Base-by-base conservation (phyloP, 1,284 basidiomycete species). In the Acaromyces ingoldii region DNA sequence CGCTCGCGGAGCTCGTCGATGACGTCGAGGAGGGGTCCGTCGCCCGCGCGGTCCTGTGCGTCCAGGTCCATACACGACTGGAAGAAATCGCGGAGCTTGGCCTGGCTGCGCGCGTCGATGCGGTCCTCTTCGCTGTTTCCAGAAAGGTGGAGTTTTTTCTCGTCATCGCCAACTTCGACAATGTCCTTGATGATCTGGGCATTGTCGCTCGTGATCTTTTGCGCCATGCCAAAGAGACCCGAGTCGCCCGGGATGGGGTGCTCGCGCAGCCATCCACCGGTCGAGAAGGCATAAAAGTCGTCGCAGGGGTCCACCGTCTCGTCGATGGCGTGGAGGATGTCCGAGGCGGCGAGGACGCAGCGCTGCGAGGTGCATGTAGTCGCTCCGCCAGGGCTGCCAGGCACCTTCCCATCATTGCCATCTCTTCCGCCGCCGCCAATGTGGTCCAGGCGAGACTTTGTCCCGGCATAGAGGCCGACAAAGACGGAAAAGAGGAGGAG, bases 261-360 rank as follows among this genome's bases (percentile, higher is more conserved):
- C 3, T 56, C 17, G 4, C 53, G 59, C 24, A 57, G 64, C 66
- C 65, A 76, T 38, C 74, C 57, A 57, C 70, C 70, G 44, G 64
- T 68, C 15, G 89, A 84, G 77, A 87, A 98, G 59, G 86, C 82
- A 75, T 93, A 96, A 75, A 97, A 97, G 77, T 92, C 86, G 63
- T 96, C 88, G 77, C 93, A 98, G 0, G 93, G 93, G 75, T 97
- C 89, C 62, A 87, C 81, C 3, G 84, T 80, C 11, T 82, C 81
- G 75, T 98, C 91, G 42, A 98, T 78, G 2, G 84, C 84, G 22
- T 84, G 83, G 24, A 97, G 79, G 55, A 98, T 86, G 1, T 84
- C 82, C 2, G 89, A 86, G 3, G 93, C 85, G 11, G 92, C 81
- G 40, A 85, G 78, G 48, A 97, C 86, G 71, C 93, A 98, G 58